Evolutionary conservation across 306 rosid species (phyloP), one percentile per base, ranked within the genome.

Genomic region (Chamaecrista fasciculata): DNA sequence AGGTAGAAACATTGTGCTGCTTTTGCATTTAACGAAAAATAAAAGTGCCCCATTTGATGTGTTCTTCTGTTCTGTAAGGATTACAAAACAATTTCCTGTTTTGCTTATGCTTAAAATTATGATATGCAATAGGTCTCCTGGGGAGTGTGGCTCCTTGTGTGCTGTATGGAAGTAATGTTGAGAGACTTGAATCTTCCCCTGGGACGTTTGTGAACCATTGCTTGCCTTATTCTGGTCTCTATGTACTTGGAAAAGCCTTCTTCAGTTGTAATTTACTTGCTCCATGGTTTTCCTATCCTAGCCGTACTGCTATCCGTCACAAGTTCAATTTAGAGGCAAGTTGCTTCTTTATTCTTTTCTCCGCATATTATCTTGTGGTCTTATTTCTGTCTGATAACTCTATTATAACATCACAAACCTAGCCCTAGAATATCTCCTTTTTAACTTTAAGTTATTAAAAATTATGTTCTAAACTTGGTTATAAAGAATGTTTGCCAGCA

Each of bases 81-180:
- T 26, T 10, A 5, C 28, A 12, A 33, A 43, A 12, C 20, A 10
- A 5, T 72, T 69, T 29, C 8, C 3, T 2, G 3, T 3, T 59
- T 55, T 44, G 20, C 28, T 70, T 46, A 40, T 60, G 16, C 5
- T 63, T 78, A 63, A 78, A 52, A 8, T 33, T 8, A 3, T 75
- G 74, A 25, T 18, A 3, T 77, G 76, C 64, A 55, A 8, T 69
- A 94, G 98, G 98, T 69, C 89, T 88, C 83, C 81, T 94, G 80
- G 98, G 98, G 76, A 85, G 90, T 37, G 79, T 88, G 85, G 95
- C 97, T 82, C 98, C 98, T 63, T 94, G 98, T 81, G 87, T 94
- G 62, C 72, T 94, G 77, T 88, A 94, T 71, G 98, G 96, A 77
- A 86, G 85, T 85, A 94, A 90, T 74, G 96, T 71, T 0, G 98